Conservation (phyloP, 805 yeast genomes). For the Debaryomyces castellii region DNA sequence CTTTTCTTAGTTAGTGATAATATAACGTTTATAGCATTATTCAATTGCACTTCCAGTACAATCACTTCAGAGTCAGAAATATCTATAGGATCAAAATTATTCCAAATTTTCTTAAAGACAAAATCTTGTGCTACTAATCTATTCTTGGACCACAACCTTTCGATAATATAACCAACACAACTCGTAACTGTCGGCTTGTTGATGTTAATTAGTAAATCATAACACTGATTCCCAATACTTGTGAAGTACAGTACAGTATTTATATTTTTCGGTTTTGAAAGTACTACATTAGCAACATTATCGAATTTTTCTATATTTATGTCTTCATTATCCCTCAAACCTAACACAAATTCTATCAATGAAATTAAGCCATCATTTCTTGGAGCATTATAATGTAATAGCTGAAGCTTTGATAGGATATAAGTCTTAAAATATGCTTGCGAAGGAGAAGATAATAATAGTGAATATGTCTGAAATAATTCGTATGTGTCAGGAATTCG, state of each 20-base stretch:
- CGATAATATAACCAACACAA: conserved; percentile 55
- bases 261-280: conserved; percentile 58
- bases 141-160: conserved; percentile 51
- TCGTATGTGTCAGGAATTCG: conserved; percentile 62
- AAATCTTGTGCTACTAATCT: conserved; percentile 56
- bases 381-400: conserved; percentile 53
- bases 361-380: conserved; percentile 65
- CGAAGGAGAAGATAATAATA: conserved; percentile 50
- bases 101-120: conserved; percentile 52
- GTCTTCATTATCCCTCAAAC: conserved; percentile 71
- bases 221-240: conserved; percentile 63
- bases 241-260: conserved; percentile 51
- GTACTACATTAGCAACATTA: conserved; percentile 62
- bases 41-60: conserved; percentile 49
- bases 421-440: conserved; percentile 47
- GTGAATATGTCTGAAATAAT: conserved; percentile 58
- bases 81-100: conserved; percentile 22
- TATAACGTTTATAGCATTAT: conserved; percentile 65
- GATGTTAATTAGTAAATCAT: conserved; percentile 53
- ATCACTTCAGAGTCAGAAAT: conserved; percentile 22
- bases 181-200: conserved; percentile 62
- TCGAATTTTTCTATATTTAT: conserved; percentile 65
- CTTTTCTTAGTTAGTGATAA: conserved; percentile 54
- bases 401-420: conserved; percentile 51
- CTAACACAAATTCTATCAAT: conserved; percentile 73